Evolutionary conservation across 139 green algal species (phyloP).

Genomic region (Tetratostichococcus sp.): DNA sequence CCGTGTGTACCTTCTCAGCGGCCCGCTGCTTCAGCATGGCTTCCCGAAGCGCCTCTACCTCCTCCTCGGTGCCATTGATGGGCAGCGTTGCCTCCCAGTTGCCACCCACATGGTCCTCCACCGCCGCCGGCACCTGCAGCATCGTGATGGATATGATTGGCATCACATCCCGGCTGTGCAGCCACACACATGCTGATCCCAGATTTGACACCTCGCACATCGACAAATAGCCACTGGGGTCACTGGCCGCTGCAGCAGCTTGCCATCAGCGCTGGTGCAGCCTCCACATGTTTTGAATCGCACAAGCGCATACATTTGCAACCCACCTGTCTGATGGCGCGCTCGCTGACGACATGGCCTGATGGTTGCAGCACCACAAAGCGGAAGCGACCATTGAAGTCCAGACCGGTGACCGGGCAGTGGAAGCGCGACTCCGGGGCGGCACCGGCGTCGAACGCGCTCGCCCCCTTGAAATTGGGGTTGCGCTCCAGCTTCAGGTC

Average conservation of each 20-base stretch:
- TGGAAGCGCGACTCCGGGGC: slow-evolving; percentile 38
- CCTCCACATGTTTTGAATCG: no score
- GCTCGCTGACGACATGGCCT: slow-evolving; percentile 72
- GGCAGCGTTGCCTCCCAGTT: slow-evolving; percentile 34
- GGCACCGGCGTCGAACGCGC: slow-evolving; percentile 4
- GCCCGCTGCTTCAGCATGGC: slow-evolving; percentile 29
- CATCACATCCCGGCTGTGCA: no score
- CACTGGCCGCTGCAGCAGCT: no score
- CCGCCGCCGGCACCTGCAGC: slow-evolving; percentile 32
- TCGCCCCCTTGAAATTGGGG: background rate
- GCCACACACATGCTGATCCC: no score
- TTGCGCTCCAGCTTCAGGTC: slow-evolving; percentile 56
- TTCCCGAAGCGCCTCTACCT: slow-evolving; percentile 40
- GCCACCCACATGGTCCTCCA: slow-evolving; percentile 46
- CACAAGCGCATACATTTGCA: no score
- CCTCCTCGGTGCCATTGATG: slow-evolving; percentile 48
- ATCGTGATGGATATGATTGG: no score
- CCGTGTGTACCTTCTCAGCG: slow-evolving; percentile 14
- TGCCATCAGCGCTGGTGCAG: no score
- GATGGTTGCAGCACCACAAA: slow-evolving; percentile 47
- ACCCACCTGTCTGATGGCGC: slow-evolving; percentile 66
- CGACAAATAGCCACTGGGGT: no score
- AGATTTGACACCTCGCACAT: no score
- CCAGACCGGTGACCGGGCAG: slow-evolving; percentile 68
- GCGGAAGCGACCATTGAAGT: slow-evolving; percentile 60